Conservation (phyloP, 176 grass and related monocot genomes). For the Carex kokanica region DNA sequence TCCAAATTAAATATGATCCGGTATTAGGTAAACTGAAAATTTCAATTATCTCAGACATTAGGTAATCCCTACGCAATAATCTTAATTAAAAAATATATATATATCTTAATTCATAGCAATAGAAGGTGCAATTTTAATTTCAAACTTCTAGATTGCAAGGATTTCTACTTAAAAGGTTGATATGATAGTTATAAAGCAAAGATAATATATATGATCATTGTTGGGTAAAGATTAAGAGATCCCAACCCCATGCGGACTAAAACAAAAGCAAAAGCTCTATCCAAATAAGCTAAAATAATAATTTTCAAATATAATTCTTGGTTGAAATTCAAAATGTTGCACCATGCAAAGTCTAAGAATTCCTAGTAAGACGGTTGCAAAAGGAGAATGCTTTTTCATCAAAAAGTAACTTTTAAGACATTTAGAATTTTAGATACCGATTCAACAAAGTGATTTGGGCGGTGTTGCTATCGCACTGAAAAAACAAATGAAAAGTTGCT, state of each 20-base stretch:
- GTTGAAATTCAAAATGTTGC: constrained; percentile 10
- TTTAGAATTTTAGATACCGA: constrained; percentile 8
- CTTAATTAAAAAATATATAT: background rate
- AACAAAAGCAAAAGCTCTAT: constrained; percentile 1
- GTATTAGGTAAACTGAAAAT: too few species aligned
- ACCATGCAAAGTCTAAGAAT: constrained; percentile 10
- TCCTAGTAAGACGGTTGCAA: background rate
- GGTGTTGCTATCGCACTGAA: background rate
- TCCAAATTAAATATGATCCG: too few species aligned
- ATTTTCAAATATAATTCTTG: background rate
- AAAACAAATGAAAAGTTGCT: background rate
- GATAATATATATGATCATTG: background rate
- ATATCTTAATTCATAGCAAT: background rate
- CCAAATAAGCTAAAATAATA: background rate
- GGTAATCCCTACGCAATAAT: background rate
- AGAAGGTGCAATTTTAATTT: background rate
- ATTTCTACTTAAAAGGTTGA: background rate
- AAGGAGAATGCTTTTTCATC: background rate
- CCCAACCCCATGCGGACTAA: background rate
- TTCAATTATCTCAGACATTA: background rate
- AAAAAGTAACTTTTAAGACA: constrained; percentile 21
- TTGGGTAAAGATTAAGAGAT: constrained; percentile 18
- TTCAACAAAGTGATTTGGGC: constrained; percentile 6
- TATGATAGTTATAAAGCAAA: background rate
- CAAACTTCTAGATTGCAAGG: background rate